phyloP scores from a whole-genome alignment of 257 asterid species.

The Primulina eburnea region DNA sequence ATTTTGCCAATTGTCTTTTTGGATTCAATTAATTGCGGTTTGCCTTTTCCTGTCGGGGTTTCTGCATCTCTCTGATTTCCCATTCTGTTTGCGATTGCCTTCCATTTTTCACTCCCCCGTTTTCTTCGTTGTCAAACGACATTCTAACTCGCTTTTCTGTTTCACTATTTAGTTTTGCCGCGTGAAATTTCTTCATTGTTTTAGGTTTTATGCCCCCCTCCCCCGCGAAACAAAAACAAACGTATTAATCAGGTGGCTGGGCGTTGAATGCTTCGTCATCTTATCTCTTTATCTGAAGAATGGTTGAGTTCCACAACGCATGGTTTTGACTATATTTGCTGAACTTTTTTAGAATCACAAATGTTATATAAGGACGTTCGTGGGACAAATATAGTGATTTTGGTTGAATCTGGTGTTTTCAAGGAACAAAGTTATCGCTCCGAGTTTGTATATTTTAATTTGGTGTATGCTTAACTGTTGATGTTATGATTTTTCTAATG shows the following conservation, averaged over 20 bases:
- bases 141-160: too few relatives aligned
- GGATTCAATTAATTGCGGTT: neutral
- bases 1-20: neutral
- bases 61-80: too few relatives aligned
- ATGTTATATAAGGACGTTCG: neutral
- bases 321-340: neutral
- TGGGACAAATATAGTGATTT: too few relatives aligned
- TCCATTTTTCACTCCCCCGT: too few relatives aligned
- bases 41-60: neutral
- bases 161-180: too few relatives aligned
- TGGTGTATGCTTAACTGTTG: constrained; percentile 1
- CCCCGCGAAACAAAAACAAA: too few relatives aligned
- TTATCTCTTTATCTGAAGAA: too few relatives aligned
- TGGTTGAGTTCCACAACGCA: neutral
- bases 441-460: neutral
- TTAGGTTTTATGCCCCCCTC: too few relatives aligned
- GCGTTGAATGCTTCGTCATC: too few relatives aligned
- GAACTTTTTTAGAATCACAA: constrained; percentile 5
- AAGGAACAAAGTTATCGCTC: neutral
- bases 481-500: constrained; percentile 19
- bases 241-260: too few relatives aligned
- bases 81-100: too few relatives aligned
- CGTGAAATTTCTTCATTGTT: too few relatives aligned
- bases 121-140: neutral
- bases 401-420: neutral